Percentiles rank a stretch among this genome's conserved stretches.
Evolutionary conservation across 345 rosid species (phyloP).

Genomic region (Lepidium aucheri): DNA sequence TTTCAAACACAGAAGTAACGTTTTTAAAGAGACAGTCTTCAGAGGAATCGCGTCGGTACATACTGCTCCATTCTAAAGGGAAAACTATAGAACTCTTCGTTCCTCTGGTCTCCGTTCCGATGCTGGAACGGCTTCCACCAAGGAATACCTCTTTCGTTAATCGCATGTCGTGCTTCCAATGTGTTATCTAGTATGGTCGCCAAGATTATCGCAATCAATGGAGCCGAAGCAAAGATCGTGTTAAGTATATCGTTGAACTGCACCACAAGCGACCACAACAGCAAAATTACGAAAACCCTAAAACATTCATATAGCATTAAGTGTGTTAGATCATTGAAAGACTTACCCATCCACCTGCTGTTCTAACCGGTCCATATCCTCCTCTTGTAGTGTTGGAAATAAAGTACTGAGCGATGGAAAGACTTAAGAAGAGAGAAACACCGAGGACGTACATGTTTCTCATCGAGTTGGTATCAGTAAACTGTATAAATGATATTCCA

Average conservation of each 20-base stretch:
- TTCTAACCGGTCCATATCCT: constrained; percentile 78
- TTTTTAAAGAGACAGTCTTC: not conserved
- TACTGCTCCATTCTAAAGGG: constrained; percentile 51
- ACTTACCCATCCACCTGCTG: constrained; percentile 88
- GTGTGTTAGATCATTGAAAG: not conserved
- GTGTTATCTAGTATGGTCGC: constrained; percentile 78
- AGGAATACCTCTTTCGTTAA: constrained; percentile 54
- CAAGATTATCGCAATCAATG: constrained; percentile 61
- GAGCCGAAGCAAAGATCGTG: constrained; percentile 80
- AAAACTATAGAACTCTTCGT: constrained; percentile 62
- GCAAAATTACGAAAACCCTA: not conserved
- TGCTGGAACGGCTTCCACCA: constrained; percentile 95
- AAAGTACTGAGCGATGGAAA: constrained; percentile 84
- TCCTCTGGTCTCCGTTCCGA: constrained; percentile 59
- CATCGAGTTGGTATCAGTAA: constrained; percentile 72
- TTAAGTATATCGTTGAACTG: constrained; percentile 88
- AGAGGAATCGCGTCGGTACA: constrained; percentile 60
- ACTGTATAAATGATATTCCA: constrained; percentile 87
- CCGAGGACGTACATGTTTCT: constrained; percentile 87
- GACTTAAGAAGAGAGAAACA: constrained; percentile 70
- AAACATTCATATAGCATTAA: not conserved
- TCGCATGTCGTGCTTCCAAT: constrained; percentile 36
- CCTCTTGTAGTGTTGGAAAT: constrained; percentile 29
- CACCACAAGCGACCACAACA: constrained; percentile 13
- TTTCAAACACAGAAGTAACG: constrained; percentile 2